These are phyloP conservation scores for Podospora conica DNA, from an alignment of 495 filamentous ascomycete species.

Conservation along the genomic window DNA sequence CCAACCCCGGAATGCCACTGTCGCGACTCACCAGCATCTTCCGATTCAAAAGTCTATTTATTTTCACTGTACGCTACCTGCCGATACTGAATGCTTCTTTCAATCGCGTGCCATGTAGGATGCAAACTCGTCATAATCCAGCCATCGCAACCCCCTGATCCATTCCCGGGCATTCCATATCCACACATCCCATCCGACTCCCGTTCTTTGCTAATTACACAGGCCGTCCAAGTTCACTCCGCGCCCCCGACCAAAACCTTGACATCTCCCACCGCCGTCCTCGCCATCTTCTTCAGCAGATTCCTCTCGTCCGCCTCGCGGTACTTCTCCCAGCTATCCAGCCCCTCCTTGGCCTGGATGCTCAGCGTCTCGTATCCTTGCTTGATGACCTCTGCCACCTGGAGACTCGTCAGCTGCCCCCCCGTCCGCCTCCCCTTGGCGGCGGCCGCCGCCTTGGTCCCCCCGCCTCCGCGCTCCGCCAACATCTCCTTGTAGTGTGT, in stretches of 20 bases:
- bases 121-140: not conserved
- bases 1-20: not conserved
- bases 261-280: constrained; percentile 67
- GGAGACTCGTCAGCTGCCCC: constrained; percentile 64
- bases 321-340: constrained; percentile 73
- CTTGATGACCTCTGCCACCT: constrained; percentile 88
- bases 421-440: constrained; percentile 25
- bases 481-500: constrained; percentile 82
- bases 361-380: constrained; percentile 91
- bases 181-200: not conserved
- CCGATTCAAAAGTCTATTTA: not conserved
- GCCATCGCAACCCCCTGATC: not conserved
- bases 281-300: constrained; percentile 78
- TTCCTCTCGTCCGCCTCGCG: constrained; percentile 70
- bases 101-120: not conserved
- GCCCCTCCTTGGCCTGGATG: constrained; percentile 74
- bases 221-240: constrained; percentile 10
- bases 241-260: constrained; percentile 41
- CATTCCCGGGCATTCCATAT: too few relatives aligned
- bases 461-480: constrained; percentile 46
- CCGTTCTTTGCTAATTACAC: not conserved
- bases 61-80: not conserved
- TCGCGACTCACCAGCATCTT: too few relatives aligned
- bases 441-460: constrained; percentile 40
- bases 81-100: not conserved